Conservation (phyloP, 208 protist genomes). For the Trypanosoma melophagium region DNA sequence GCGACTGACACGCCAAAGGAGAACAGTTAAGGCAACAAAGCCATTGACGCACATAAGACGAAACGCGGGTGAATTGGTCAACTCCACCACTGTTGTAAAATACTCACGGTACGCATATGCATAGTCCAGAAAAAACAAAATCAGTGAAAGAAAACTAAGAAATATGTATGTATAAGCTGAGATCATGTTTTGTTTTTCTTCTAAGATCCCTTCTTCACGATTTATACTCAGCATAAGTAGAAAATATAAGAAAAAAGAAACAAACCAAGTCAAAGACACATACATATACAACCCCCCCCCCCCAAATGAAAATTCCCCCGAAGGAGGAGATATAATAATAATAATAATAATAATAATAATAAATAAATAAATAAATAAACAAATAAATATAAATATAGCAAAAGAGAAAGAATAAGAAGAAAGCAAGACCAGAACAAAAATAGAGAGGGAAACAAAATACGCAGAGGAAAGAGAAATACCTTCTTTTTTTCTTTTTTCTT, state of each 20-base stretch:
- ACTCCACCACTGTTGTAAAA: constrained; percentile 57
- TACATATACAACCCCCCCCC: constrained; percentile 12
- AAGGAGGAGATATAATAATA: constrained; percentile 4
- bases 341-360: constrained; percentile 18
- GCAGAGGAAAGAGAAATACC: too few relatives aligned
- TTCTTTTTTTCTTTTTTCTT: neutral
- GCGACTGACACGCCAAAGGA: constrained; percentile 44
- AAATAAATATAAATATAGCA: neutral
- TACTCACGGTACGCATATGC: constrained; percentile 61
- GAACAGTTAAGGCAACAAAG: constrained; percentile 31
- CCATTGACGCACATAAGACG: constrained; percentile 48
- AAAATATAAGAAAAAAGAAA: constrained; percentile 33
- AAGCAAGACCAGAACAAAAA: too few relatives aligned
- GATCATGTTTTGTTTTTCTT: constrained; percentile 9
- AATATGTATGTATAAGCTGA: constrained; percentile 40
- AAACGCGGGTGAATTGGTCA: constrained; percentile 71
- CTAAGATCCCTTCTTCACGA: neutral
- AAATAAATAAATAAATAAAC: neutral
- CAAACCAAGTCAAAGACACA: constrained; percentile 16
- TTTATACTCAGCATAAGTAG: neutral
- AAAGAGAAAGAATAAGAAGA: neutral
- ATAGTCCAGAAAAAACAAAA: constrained; percentile 55
- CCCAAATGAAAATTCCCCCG: neutral
- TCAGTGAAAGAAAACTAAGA: constrained; percentile 39
- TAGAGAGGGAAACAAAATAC: neutral